Base-by-base conservation (phyloP, 2,329 filamentous ascomycete species). In the Nemania abortiva region DNA sequence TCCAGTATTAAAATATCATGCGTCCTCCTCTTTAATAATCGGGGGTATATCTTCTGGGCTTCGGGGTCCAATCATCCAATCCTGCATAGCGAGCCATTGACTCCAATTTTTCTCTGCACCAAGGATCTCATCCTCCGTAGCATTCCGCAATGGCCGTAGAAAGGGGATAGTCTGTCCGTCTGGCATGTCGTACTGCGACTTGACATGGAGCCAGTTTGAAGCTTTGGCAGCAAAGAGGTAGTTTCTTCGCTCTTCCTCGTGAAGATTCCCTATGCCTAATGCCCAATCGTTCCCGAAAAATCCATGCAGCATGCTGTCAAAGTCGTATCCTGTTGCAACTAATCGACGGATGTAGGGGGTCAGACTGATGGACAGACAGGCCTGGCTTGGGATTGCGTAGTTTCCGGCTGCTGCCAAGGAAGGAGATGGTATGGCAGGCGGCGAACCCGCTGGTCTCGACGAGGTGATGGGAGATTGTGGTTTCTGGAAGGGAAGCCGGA, bases 201-300 rank as follows among this genome's bases (percentile, higher is more conserved):
- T 98, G 76, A 97, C 94, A 61, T 89, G 90, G 22, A 94, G 86
- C 95, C 96, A 98, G 59, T 89, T 93, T 29, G 92, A 92, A 77
- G 93, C 96, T 83, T 98, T 99, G 13, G 95, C 93, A 0, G 95
- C 93, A 78, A 98, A 98, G 39, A 99, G 87, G 78, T 96, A 99
- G 79, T 99, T 99, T 65, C 94, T 89, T 60, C 96, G 88, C 81
- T 99, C 96, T 72, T 92, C 91, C 79, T 98, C 93, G 77, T 97
- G 92, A 68, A 98, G 84, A 11, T 90, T 89, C 0, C 94, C 92
- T 57, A 98, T 87, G 1, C 96, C 96, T 22, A 87, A 84, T 39
- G 84, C 81, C 93, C 95, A 99, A 78, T 97, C 92, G 72, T 98
- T 93, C n/a, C 96, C 96, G 75, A 98, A 99, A 83, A 98, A 97